Conservation (phyloP, 2,329 filamentous ascomycete species). For the Fusarium paranaense region DNA sequence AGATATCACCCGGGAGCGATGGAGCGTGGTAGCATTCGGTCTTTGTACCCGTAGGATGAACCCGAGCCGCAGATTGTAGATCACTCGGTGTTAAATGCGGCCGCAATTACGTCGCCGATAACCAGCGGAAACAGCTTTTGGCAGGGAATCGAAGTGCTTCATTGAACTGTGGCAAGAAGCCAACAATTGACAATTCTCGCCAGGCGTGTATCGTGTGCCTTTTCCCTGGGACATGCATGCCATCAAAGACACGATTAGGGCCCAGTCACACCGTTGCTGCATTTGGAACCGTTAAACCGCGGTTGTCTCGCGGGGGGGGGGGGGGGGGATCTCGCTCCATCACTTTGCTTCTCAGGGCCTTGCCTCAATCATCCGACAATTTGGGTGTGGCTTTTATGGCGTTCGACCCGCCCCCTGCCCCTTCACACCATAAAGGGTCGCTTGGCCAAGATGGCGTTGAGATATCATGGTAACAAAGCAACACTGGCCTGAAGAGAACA, state of each 20-base stretch:
- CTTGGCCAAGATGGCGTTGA: not conserved
- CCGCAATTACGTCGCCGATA: constrained; percentile 5
- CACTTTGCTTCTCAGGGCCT: constrained; percentile 16
- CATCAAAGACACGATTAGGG: constrained; percentile 6
- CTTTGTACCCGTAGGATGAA: constrained; percentile 13
- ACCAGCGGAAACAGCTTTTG: not conserved
- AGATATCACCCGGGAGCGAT: constrained; percentile 24
- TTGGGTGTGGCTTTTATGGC: constrained; percentile 36
- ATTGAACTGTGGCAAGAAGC: not conserved
- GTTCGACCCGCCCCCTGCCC: constrained; percentile 17
- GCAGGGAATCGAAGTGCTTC: not conserved
- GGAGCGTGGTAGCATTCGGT: constrained; percentile 16
- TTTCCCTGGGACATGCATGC: constrained; percentile 31
- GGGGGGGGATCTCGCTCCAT: constrained; percentile 1
- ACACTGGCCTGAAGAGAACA: not conserved
- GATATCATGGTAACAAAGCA: constrained; percentile 1
- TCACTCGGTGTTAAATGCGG: constrained; percentile 24
- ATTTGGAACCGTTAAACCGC: not conserved
- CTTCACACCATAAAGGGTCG: not conserved
- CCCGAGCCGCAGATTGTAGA: constrained; percentile 23
- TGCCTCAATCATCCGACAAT: constrained; percentile 30
- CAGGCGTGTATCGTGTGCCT: not conserved
- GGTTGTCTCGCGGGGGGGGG: not conserved
- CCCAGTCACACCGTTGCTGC: not conserved
- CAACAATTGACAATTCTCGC: not conserved